phyloP scores from a whole-genome alignment of 345 rosid species.

The Sapria himalayana region DNA sequence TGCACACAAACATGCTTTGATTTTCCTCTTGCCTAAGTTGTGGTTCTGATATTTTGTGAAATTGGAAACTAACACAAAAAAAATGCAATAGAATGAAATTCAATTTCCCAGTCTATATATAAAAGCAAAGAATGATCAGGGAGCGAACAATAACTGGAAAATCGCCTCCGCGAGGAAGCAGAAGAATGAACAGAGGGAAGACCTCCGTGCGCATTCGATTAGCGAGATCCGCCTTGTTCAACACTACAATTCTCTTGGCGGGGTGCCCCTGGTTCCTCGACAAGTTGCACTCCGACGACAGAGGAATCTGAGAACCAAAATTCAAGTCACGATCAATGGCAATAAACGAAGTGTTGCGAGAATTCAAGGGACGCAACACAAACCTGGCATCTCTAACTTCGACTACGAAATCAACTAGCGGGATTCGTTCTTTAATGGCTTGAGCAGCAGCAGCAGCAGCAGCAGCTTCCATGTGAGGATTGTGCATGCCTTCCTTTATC shows the following conservation, averaged over 20 bases:
- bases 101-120: no score
- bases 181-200: neutral
- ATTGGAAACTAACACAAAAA: no score
- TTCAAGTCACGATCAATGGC: neutral
- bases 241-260: conserved; percentile 25
- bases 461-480: conserved; percentile 70
- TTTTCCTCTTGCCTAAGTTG: no score
- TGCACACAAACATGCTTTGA: no score
- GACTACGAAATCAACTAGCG: conserved; percentile 33
- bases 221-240: conserved; percentile 69
- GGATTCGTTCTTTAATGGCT: conserved; percentile 40
- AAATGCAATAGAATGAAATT: no score
- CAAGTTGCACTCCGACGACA: conserved; percentile 38
- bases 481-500: conserved; percentile 29
- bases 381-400: conserved; percentile 78
- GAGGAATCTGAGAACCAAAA: conserved; percentile 28
- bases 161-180: no score
- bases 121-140: no score
- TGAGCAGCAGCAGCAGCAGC: conserved; percentile 46
- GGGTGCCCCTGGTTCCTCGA: conserved; percentile 14
- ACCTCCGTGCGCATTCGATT: conserved; percentile 27
- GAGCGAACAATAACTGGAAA: no score
- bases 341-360: neutral
- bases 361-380: conserved; percentile 2
- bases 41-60: no score